Evolutionary conservation across 371 early-diverging fungal species (phyloP).

Genomic region (Rhizopus stolonifer): DNA sequence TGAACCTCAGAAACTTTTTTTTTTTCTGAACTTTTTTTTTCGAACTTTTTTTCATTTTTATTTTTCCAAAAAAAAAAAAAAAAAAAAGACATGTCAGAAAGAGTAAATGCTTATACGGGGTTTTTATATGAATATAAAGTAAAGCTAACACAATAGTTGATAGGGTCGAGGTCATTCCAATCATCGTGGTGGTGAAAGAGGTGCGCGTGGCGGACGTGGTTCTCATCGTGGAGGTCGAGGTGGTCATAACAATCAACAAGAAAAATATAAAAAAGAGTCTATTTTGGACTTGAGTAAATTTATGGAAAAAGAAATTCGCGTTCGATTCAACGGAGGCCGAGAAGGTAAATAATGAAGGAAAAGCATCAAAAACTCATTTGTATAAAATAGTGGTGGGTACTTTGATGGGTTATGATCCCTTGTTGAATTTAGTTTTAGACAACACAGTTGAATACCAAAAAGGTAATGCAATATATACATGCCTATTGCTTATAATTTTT

Average conservation of each 20-base stretch:
- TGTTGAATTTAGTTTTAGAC: constrained; percentile 93
- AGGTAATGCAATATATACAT: constrained; percentile 44
- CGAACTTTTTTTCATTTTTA: no score
- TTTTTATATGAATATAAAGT: no score
- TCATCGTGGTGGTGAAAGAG: constrained; percentile 43
- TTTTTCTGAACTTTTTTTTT: no score
- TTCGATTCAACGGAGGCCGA: constrained; percentile 93
- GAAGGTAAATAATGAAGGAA: constrained; percentile 65
- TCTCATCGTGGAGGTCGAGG: constrained; percentile 53
- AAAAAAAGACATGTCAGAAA: no score
- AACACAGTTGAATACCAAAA: constrained; percentile 80
- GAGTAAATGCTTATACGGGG: no score
- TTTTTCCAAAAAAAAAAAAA: no score
- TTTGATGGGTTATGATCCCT: constrained; percentile 91
- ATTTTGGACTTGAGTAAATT: constrained; percentile 92
- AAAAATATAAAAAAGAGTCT: constrained; percentile 79
- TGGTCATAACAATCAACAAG: constrained; percentile 43
- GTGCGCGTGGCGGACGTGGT: constrained; percentile 58
- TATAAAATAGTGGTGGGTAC: constrained; percentile 74
- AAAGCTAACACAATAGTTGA: no score
- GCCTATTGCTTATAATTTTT: no score
- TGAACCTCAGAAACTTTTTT: not conserved
- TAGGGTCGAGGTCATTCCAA: constrained; percentile 27
- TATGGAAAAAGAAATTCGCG: constrained; percentile 87
- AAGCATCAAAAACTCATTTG: not conserved